Percentiles rank a stretch among this genome's conserved stretches.
Evolutionary conservation across 805 yeast species (phyloP).

Genomic region (Wickerhamiella sergipiensis): DNA sequence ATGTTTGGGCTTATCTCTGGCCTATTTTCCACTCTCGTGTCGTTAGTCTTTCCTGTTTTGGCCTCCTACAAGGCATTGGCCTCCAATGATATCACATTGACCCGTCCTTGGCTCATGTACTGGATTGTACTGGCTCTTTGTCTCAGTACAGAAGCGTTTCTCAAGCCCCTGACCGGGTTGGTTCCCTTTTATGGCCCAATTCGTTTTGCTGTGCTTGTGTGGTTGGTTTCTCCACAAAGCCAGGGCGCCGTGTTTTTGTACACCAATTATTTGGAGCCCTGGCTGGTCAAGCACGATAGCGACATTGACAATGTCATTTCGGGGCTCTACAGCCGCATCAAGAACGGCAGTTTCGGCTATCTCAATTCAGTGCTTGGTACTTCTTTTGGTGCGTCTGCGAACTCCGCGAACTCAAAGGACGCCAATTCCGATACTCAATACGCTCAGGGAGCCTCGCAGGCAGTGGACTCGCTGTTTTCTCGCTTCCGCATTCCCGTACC

Average conservation of each 20-base stretch:
- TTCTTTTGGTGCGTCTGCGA: background rate
- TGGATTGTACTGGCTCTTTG: conserved; percentile 50
- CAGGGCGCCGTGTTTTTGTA: conserved; percentile 34
- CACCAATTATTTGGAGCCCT: conserved; percentile 27
- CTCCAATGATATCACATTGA: conserved; percentile 25
- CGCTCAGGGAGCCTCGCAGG: conserved; percentile 2
- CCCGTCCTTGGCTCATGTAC: conserved; percentile 39
- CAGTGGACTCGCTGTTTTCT: conserved; percentile 13
- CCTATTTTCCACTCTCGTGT: conserved; percentile 19
- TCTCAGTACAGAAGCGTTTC: conserved; percentile 28
- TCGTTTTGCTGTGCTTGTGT: conserved; percentile 36
- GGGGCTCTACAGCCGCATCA: conserved; percentile 6
- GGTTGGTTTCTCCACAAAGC: conserved; percentile 46
- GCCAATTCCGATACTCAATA: no score
- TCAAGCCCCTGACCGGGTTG: conserved; percentile 32
- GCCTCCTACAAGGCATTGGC: conserved; percentile 49
- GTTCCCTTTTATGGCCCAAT: conserved; percentile 44
- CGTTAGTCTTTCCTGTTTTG: conserved; percentile 43
- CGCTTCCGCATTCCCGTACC: conserved; percentile 18
- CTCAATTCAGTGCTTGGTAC: background rate
- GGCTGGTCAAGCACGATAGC: conserved; percentile 25
- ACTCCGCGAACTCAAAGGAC: background rate
- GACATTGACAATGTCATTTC: conserved; percentile 23
- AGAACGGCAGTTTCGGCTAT: conserved; percentile 1
- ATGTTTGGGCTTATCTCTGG: conserved; percentile 13